These are phyloP conservation scores for Larix kaempferi DNA, from an alignment of 75 land plant species.

Conservation along the genomic window DNA sequence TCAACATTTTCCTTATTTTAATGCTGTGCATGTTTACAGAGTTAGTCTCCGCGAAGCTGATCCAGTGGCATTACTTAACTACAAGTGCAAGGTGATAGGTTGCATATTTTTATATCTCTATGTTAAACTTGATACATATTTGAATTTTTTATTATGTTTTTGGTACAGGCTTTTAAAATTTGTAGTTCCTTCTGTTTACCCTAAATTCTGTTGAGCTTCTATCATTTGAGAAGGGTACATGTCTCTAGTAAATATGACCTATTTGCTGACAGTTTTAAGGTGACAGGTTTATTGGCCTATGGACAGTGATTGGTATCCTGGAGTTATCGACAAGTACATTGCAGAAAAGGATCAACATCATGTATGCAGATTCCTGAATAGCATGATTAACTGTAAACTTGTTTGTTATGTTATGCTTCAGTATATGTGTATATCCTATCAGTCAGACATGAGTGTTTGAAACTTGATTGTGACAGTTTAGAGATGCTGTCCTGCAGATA, in stretches of 20 bases:
- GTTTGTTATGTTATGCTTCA: background rate
- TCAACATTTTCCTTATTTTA: background rate
- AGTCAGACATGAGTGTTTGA: background rate
- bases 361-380: conserved; percentile 14
- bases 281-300: conserved; percentile 31
- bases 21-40: background rate
- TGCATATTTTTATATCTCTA: background rate
- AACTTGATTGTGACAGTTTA: background rate
- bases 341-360: conserved; percentile 27
- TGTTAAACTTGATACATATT: background rate
- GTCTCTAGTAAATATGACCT: background rate
- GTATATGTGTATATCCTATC: background rate
- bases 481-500: background rate
- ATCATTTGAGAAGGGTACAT: conserved; percentile 3
- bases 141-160: background rate
- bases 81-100: conserved; percentile 4
- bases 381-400: conserved; percentile 4
- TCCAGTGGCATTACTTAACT: conserved; percentile 1
- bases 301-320: conserved; percentile 32
- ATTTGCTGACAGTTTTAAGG: background rate
- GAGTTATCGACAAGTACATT: conserved; percentile 23
- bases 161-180: background rate
- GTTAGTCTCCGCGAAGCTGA: background rate
- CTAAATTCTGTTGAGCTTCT: background rate
- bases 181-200: background rate